These are phyloP conservation scores for Camelina neglecta DNA, from an alignment of 345 rosid genomes.

Conservation along the genomic window DNA sequence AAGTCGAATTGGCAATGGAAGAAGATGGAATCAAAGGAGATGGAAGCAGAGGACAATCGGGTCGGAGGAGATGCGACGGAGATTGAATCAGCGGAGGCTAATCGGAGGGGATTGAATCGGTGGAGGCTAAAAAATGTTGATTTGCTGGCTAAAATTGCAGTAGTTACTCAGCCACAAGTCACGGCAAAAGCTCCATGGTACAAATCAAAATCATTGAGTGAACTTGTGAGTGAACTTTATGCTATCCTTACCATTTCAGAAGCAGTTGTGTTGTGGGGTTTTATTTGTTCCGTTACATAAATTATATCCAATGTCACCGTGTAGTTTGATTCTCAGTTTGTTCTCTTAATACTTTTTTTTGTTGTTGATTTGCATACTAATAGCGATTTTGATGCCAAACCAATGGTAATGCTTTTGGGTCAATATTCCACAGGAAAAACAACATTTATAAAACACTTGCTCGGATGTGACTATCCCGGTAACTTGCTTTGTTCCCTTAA, in stretches of 20 bases:
- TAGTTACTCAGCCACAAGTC: conserved; percentile 45
- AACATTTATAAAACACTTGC: conserved; percentile 88
- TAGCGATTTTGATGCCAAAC: conserved; percentile 96
- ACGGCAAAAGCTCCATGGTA: conserved; percentile 56
- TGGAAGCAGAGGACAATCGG: too few species aligned
- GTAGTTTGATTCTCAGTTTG: not conserved
- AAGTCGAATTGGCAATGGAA: too few species aligned
- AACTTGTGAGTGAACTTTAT: conserved; percentile 60
- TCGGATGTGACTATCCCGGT: conserved; percentile 87
- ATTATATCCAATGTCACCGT: not conserved
- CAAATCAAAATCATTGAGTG: conserved; percentile 53
- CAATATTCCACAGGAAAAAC: conserved; percentile 98
- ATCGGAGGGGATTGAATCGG: too few species aligned
- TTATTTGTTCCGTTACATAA: not conserved
- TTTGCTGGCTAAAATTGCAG: conserved; percentile 46
- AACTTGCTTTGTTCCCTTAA: conserved; percentile 11
- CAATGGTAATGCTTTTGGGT: conserved; percentile 96
- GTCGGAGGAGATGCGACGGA: too few species aligned
- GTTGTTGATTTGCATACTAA: conserved; percentile 54
- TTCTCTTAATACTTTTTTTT: conserved; percentile 22
- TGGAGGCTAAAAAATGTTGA: not conserved
- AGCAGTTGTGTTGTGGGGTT: conserved; percentile 7
- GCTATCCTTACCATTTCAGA: not conserved
- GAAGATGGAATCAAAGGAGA: too few species aligned
- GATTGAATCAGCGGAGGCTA: too few species aligned